Percentiles rank a stretch among this genome's conserved stretches.
phyloP scores from a whole-genome alignment of 805 yeast genomes.

The Scheffersomyces spartinae region DNA sequence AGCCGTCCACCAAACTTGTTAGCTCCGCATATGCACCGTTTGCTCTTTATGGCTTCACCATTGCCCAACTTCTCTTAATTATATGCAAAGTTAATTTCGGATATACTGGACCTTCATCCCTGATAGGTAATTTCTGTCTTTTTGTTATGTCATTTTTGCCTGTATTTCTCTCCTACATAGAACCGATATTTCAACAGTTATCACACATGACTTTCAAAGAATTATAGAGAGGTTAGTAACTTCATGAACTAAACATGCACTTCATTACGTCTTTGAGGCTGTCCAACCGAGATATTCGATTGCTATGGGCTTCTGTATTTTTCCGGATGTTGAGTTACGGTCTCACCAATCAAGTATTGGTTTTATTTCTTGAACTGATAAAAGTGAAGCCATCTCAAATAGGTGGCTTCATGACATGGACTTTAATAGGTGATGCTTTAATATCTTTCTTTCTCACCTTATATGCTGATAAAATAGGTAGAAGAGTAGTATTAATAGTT shows the following conservation, averaged over 20 bases:
- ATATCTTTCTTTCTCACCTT: slow-evolving; percentile 64
- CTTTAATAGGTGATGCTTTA: slow-evolving; percentile 67
- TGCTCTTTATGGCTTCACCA: too few relatives aligned
- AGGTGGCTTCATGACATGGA: slow-evolving; percentile 74
- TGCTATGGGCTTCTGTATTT: slow-evolving; percentile 60
- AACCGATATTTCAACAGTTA: too few relatives aligned
- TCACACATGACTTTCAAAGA: too few relatives aligned
- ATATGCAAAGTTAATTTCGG: too few relatives aligned
- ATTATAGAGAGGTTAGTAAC: too few relatives aligned
- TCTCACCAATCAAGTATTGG: slow-evolving; percentile 65
- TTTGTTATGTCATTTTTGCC: too few relatives aligned
- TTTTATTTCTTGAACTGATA: slow-evolving; percentile 49
- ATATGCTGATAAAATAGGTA: slow-evolving; percentile 64
- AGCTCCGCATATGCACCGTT: too few relatives aligned
- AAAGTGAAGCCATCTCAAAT: slow-evolving; percentile 45
- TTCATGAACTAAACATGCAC: slow-evolving; percentile 22
- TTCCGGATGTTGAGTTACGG: slow-evolving; percentile 68
- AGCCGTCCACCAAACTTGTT: too few relatives aligned
- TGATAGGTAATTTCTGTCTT: too few relatives aligned
- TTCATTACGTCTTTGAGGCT: slow-evolving; percentile 21
- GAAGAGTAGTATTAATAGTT: slow-evolving; percentile 47
- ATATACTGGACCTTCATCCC: too few relatives aligned
- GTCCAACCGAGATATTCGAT: slow-evolving; percentile 41
- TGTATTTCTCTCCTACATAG: too few relatives aligned
- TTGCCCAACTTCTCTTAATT: too few relatives aligned